Conservation (phyloP, 2,329 filamentous ascomycete genomes). For the Fusarium chuoi region DNA sequence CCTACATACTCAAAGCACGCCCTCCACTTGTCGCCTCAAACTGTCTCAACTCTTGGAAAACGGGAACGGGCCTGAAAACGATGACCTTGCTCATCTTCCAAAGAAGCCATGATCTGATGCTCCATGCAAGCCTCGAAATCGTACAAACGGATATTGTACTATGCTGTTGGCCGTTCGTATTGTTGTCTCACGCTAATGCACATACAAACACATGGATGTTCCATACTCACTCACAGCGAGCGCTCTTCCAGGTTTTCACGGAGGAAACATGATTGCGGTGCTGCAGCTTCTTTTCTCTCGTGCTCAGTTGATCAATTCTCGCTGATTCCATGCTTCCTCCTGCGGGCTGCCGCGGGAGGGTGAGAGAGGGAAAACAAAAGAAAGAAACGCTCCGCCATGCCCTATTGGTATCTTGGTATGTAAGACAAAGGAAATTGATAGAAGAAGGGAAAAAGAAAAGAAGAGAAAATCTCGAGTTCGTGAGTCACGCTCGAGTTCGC, state of each 20-base stretch:
- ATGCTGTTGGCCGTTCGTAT: background rate
- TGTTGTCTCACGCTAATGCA: conserved; percentile 16
- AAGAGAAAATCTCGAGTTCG: background rate
- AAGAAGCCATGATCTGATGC: background rate
- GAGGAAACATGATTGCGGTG: background rate
- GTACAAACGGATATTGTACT: background rate
- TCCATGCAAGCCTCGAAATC: background rate
- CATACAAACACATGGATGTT: background rate
- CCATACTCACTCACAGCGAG: background rate
- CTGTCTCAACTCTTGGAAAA: background rate
- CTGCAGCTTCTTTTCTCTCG: background rate
- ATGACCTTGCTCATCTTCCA: background rate
- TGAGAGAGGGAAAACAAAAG: background rate
- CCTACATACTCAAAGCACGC: background rate
- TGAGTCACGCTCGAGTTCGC: background rate
- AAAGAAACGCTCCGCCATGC: background rate
- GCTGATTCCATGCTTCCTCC: background rate
- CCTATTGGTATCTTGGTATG: background rate
- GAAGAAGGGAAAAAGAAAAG: background rate
- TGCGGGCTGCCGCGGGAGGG: background rate
- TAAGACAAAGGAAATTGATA: background rate
- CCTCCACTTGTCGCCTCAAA: background rate
- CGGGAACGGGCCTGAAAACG: background rate
- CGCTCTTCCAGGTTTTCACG: background rate
- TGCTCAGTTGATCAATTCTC: background rate